These are phyloP conservation scores for Kodamaea kaohsiungensis DNA, from an alignment of 805 yeast species.

Conservation along the genomic window DNA sequence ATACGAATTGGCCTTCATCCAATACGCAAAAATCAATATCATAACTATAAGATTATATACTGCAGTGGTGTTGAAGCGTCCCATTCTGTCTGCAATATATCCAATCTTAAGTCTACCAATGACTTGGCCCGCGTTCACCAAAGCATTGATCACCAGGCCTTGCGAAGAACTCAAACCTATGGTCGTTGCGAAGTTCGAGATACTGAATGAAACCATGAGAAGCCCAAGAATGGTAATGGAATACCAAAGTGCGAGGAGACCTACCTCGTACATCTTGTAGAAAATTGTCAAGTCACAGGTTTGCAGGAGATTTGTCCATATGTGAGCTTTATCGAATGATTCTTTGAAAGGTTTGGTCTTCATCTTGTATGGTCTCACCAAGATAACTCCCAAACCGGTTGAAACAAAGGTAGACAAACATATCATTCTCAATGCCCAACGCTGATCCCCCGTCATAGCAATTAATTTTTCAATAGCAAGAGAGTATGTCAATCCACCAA, in stretches of 20 bases:
- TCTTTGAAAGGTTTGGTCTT: slow-evolving; percentile 24
- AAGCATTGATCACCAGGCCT: slow-evolving; percentile 34
- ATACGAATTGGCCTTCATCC: slow-evolving; percentile 38
- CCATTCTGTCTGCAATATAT: slow-evolving; percentile 45
- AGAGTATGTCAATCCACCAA: slow-evolving; percentile 53
- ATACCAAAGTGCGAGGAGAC: slow-evolving; percentile 34
- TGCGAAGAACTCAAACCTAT: slow-evolving; percentile 43
- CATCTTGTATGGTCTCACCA: slow-evolving; percentile 49
- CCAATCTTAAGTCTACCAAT: slow-evolving; percentile 55
- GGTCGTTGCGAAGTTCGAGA: slow-evolving; percentile 39
- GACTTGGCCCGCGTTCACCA: slow-evolving; percentile 43
- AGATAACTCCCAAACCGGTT: slow-evolving; percentile 36
- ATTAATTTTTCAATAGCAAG: slow-evolving; percentile 43
- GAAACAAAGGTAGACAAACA: slow-evolving; percentile 35
- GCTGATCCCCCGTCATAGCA: slow-evolving; percentile 39
- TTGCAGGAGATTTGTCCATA: slow-evolving; percentile 11
- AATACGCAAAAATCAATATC: slow-evolving; percentile 34
- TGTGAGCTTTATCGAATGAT: slow-evolving; percentile 21
- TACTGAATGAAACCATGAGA: slow-evolving; percentile 33
- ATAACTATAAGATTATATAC: slow-evolving; percentile 21
- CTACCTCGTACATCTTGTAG: slow-evolving; percentile 23
- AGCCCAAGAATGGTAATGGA: slow-evolving; percentile 39
- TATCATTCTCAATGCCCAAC: slow-evolving; percentile 46
- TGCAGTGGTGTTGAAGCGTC: slow-evolving; percentile 41
- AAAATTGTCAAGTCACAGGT: slow-evolving; percentile 33